Base-by-base conservation (phyloP, 345 rosid species). In the Gossypioides kirkii region DNA sequence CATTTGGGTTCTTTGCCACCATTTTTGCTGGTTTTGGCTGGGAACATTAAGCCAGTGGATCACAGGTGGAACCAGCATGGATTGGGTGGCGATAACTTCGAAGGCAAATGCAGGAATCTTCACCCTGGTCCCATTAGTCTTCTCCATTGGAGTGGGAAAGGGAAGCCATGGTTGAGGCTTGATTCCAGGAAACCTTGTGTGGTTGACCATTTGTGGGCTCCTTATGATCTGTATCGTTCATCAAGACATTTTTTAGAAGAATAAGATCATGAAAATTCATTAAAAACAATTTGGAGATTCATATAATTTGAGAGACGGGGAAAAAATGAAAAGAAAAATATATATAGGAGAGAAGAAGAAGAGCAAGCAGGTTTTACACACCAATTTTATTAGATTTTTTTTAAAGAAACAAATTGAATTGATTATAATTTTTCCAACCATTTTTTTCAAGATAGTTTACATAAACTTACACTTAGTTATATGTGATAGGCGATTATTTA, bases 1-100 rank as follows among this genome's bases (percentile, higher is more conserved):
- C 85, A 88, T 10, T 77, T 88, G 74, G 95, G 92, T 46, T 86
- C 90, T 13, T 64, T 90, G 73, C 95, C 92, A 9, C 95, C 90
- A 4, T 83, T 90, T 69, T 62, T 86, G 80, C 79, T 90, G 4
- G 87, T 85, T 52, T 74, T 90, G 41, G 95, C 89, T 0, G 92
- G 92, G 56, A 84, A 85, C 61, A 85, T 90, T 0, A 85, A 87
- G 80, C 80, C 89, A 1, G 89, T 90, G 22, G 72, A 88, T 43
- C 92, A 90, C 17, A 75, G 92, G 65, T 88, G 92, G 92, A 90
- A 86, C 77, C 92, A 90, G 56, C 92, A 90, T 58, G 95, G 92
- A 2, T 74, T 90, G 3, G 95, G 91, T 20, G 92, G 91, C 0
- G 95, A 88, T 54, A 90, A 90, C 38, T 77, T 84, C 17, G 86